Conservation (phyloP, 1,139 yeast genomes). For the Tardiomyces digboiensis region DNA sequence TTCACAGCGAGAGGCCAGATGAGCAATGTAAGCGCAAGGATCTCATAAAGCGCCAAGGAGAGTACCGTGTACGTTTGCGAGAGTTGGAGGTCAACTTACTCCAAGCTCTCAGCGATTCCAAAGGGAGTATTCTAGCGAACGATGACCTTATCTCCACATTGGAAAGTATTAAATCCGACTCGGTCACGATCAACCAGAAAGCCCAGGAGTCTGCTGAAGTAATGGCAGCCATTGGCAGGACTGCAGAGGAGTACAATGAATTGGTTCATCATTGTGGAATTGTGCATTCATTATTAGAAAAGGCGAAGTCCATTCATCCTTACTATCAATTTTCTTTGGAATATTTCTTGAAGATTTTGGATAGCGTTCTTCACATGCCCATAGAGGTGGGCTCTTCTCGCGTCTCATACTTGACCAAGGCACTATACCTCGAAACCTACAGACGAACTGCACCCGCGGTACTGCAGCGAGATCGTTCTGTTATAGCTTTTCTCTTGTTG, state of each 20-base stretch:
- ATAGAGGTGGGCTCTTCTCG: not conserved
- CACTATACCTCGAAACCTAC: slow-evolving; percentile 39
- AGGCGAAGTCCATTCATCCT: slow-evolving; percentile 33
- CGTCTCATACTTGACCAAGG: not conserved
- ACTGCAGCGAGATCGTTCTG: slow-evolving; percentile 36
- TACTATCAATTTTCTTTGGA: slow-evolving; percentile 54
- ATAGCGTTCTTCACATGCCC: slow-evolving; percentile 26
- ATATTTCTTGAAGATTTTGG: slow-evolving; percentile 36
- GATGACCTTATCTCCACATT: slow-evolving; percentile 49
- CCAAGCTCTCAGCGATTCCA: slow-evolving; percentile 44
- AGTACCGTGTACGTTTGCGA: slow-evolving; percentile 46
- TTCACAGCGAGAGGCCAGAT: slow-evolving; percentile 55
- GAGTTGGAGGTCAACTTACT: slow-evolving; percentile 54
- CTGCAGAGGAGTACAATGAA: slow-evolving; percentile 5
- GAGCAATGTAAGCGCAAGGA: slow-evolving; percentile 49
- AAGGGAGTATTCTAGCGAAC: slow-evolving; percentile 62
- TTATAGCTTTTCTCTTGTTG: slow-evolving; percentile 36
- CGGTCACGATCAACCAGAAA: slow-evolving; percentile 44
- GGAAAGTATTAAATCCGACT: slow-evolving; percentile 56
- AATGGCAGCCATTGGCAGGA: slow-evolving; percentile 40
- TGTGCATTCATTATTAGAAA: slow-evolving; percentile 38
- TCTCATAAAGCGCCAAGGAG: slow-evolving; percentile 46
- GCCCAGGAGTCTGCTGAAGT: slow-evolving; percentile 45
- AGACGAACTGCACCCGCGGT: slow-evolving; percentile 41
- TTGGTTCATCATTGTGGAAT: slow-evolving; percentile 34